Base-by-base conservation (phyloP, 2,329 filamentous ascomycete genomes). In the Fusarium agapanthi region DNA sequence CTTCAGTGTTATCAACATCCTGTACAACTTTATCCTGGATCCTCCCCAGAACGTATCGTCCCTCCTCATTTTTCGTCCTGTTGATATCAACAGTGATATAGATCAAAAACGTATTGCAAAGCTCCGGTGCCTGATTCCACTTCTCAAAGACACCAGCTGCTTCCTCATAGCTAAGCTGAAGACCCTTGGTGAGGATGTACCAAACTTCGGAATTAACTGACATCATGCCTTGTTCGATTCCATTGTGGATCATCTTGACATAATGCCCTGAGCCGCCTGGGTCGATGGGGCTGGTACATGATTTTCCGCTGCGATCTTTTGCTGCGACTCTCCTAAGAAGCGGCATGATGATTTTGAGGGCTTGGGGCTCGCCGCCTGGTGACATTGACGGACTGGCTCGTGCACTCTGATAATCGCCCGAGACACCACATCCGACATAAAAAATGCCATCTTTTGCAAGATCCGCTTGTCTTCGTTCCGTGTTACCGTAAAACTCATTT, bases 401-500 rank as follows among this genome's bases (percentile, higher is more conserved):
- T 11, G 64, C 61, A 2, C 28, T 65, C 16, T 65, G 64, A n/a
- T 67, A 38, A 5, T 28, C 64, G 4, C 51, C 34, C 0, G 64
- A 65, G 15, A 67, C 38, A 1, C 64, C 64, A 0, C 61, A 67
- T 2, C 61, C 51, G 5, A 67, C 34, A 12, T 65, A 65, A 20
- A 53, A 65, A 1, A 65, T 59, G 2, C 14, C 28, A 13, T 59
- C 34, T 10, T 26, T 30, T 4, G 7, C 16, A 4, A 67, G 64
- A 2, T 59, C 61, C 1, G 16, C 22, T 18, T 67, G 60, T 5
- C 64, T 51, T 1, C 22, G 34, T 37, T 65, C 64, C 3, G 64
- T 67, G 30, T 67, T 67, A 9, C 24, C 61, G 11, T 65, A 65
- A 6, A 65, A 53, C 10, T 67, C 51, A 3, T 65, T 65, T 3